A percentile compares a stretch with the other conserved stretches of the same genome.
Conservation (phyloP, 805 yeast genomes). For the Myxozyma udenii region DNA sequence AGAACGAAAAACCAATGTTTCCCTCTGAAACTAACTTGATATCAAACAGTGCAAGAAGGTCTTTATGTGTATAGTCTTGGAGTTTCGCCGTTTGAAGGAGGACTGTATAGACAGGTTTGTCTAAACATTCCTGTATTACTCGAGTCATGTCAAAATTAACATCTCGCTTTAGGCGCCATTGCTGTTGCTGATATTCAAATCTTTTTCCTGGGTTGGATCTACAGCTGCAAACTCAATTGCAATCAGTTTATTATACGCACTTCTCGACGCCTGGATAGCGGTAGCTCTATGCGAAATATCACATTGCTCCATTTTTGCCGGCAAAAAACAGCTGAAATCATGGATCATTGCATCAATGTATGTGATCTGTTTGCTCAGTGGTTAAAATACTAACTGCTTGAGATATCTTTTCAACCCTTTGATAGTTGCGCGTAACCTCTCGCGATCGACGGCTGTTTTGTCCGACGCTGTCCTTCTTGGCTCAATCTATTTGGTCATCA, state of each 20-base stretch:
- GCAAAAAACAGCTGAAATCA: conserved; percentile 32
- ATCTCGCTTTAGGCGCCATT: conserved; percentile 13
- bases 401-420: conserved; percentile 76
- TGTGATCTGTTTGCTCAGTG: background rate
- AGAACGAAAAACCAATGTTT: conserved; percentile 33
- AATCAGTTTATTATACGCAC: conserved; percentile 50
- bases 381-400: background rate
- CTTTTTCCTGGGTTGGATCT: conserved; percentile 55
- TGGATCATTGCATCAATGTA: conserved; percentile 53
- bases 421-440: conserved; percentile 60
- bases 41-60: conserved; percentile 53
- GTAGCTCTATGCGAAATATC: conserved; percentile 48
- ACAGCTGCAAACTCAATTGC: conserved; percentile 33
- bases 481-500: conserved; percentile 44
- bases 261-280: conserved; percentile 59
- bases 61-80: conserved; percentile 56
- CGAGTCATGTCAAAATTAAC: background rate
- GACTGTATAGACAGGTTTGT: conserved; percentile 66
- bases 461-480: conserved; percentile 56
- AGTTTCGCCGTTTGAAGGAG: conserved; percentile 74
- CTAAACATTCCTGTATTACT: background rate
- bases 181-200: conserved; percentile 51
- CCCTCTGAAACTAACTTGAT: conserved; percentile 14
- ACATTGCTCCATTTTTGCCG: conserved; percentile 35
- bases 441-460: conserved; percentile 65